Base-by-base conservation (phyloP, 108 stramenopile species). In the Skeletonema costatum region DNA sequence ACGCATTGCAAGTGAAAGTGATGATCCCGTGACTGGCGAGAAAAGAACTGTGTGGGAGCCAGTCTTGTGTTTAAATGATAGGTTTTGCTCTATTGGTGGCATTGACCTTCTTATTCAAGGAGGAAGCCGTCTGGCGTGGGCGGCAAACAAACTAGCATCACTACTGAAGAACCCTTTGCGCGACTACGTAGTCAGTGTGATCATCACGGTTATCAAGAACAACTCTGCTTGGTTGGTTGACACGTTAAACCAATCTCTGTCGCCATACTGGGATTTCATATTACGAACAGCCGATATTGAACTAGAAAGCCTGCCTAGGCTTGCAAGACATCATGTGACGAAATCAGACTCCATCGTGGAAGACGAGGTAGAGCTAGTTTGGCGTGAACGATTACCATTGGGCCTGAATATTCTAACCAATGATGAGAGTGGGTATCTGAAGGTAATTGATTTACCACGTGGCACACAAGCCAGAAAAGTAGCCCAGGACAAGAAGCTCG, bases 381-480 rank as follows among this genome's bases (percentile, higher is more conserved):
- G 93, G 93, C 74, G 92, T 53, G 92, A 96, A 68, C 80, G 77
- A 33, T 70, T 96, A 6, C 96, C 96, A 19, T 76, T 96, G 10
- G 96, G 96, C 29, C 89, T 96, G 86, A 96, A 96, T 56, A 76
- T 96, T 21, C 76, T 96, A 31, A 78, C 91, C 56, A 96, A 94
- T 64, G 92, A 96, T 66, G 84, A 90, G 32, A 88, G 88, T 71
- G 96, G 96, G 4, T 75, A 67, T 30, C 71, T 96, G 48, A 96
- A 94, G 72, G 90, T 96, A n/a, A 92, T 96, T 60, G 96, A 96
- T 73, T 92, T 96, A 70, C 96, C 96, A 12, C 67, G 96, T 58
- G 96, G 96, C 25, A 91, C 90, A 29, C 96, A 96, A 73, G 93
- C 96, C 25, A 67, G 93, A 59, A 68, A 78, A 25, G 96, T 96